Base-by-base conservation (phyloP, 768 basidiomycete genomes). In the Tulasnella calospora region DNA sequence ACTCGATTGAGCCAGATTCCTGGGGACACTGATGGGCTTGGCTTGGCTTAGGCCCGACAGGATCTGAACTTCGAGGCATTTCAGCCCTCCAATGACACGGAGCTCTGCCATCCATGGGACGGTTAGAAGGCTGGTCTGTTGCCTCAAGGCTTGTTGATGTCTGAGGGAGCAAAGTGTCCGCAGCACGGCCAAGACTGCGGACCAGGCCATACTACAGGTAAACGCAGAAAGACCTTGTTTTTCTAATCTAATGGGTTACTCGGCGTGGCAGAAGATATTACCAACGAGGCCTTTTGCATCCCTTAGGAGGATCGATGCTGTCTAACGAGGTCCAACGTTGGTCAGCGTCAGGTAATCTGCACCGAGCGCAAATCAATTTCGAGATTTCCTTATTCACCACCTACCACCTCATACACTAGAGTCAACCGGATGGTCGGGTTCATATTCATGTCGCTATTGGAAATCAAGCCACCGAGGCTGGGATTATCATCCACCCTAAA, bases 401-500 rank as follows among this genome's bases (percentile, higher is more conserved):
- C 33, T 36, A 23, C 73, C 73, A 12, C 46, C n/a, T 35, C 73
- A 46, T 9, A 35, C 44, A 27, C 57, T 21, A 2, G 23, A n/a
- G 7, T 61, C 57, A 15, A 10, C 70, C 2, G 40, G 46, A n/a
- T 67, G n/a, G 61, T 72, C 19, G 76, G 76, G 12, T 77, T 70
- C 44, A 44, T 77, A 19, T 70, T 36, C 44, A 69, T 77, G 41
- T 44, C 40, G 21, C 12, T 30, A n/a, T n/a, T 3, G 40, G 44
- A 23, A 70, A 70, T 41, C 35, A 33, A 15, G 67, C 40, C 17
- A 36, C 76, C 44, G 67, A 77, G 38, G 40, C 51, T 3, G 76
- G 76, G 44, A 77, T 77, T 36, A 47, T 77, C 35, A 40, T 77
- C 70, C 67, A 69, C 33, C 76, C 76, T n/a, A 38, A 77, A 17